These are phyloP conservation scores for Lactarius hatsudake DNA, from an alignment of 768 basidiomycete species.

Conservation along the genomic window DNA sequence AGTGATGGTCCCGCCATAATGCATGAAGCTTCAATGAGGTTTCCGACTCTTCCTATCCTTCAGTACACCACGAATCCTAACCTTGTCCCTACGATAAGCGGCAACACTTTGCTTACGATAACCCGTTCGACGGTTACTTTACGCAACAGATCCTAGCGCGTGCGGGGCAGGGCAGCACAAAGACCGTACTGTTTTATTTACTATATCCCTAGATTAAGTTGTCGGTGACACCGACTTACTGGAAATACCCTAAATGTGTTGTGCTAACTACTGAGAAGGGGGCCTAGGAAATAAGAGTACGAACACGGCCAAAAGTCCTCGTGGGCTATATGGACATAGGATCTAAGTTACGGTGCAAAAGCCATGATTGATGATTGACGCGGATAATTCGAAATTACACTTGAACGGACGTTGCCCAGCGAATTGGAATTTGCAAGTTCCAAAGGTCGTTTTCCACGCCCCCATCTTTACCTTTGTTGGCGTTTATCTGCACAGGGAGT, in stretches of 20 bases:
- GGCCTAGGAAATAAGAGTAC: not conserved
- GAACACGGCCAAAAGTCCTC: not conserved
- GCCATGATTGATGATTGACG: no score
- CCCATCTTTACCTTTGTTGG: no score
- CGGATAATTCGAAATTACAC: not conserved
- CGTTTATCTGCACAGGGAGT: conserved; percentile 2
- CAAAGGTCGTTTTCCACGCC: conserved; percentile 14
- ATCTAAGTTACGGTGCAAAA: not conserved
- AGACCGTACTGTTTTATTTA: not conserved
- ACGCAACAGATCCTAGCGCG: not conserved
- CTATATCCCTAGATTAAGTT: not conserved
- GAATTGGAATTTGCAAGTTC: conserved; percentile 18
- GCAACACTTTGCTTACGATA: no score
- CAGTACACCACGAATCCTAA: no score
- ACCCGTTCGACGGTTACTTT: no score
- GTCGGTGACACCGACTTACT: not conserved
- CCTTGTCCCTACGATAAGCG: no score
- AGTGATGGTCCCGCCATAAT: no score
- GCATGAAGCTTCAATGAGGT: no score
- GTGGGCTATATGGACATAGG: not conserved
- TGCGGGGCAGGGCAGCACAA: not conserved
- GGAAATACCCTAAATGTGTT: not conserved
- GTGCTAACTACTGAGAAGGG: not conserved
- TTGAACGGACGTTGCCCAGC: not conserved
- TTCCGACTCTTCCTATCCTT: no score